Evolutionary conservation across 805 yeast genomes (phyloP), one percentile per base, ranked within the genome.

Genomic region (Candida takata): DNA sequence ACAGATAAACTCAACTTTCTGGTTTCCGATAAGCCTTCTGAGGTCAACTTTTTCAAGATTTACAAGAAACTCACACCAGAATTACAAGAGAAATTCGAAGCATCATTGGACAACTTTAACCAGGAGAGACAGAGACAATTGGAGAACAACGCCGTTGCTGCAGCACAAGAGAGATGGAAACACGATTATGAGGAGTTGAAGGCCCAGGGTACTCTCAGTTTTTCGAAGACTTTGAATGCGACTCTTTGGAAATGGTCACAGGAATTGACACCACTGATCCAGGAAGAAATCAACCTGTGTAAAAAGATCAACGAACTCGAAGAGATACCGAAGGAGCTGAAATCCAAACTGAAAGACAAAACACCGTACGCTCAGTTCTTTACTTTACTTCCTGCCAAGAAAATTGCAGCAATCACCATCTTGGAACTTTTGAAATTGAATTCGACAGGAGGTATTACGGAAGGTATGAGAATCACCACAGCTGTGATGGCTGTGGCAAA

Each of bases 111-210:
- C 43, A 58, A 67, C 2, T 74, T 81, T 46, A 88, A 92, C 47
- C 74, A 72, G 37, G 75, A 74, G 18, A 74, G 98, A 54, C 96
- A 92, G 57, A 64, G 73, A 31, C 71, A 71, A 21, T 55, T 92
- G 23, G 98, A 92, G 58, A 64, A 75, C 14, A 71, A 82, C 40
- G 90, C 95, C 3, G 66, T 84, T 2, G 88, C 83, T 44, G 88
- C 90, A 1, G 95, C 97, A 1, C 76, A 74, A 43, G 85, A 80
- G 50, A 81, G 84, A 56, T 90, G 98, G 98, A 79, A 76, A 54
- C 79, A 78, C 47, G 88, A 79, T 44, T 81, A 74, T 47, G 94
- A 85, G 48, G 77, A 73, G 35, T 68, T 77, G 51, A 65, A 67
- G 39, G 66, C 69, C 32, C 68, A 80, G 45, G 85, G 85, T 16